These are phyloP conservation scores for Cephalotrichum gorgonifer DNA, from an alignment of 2,329 filamentous ascomycete genomes.

Conservation along the genomic window DNA sequence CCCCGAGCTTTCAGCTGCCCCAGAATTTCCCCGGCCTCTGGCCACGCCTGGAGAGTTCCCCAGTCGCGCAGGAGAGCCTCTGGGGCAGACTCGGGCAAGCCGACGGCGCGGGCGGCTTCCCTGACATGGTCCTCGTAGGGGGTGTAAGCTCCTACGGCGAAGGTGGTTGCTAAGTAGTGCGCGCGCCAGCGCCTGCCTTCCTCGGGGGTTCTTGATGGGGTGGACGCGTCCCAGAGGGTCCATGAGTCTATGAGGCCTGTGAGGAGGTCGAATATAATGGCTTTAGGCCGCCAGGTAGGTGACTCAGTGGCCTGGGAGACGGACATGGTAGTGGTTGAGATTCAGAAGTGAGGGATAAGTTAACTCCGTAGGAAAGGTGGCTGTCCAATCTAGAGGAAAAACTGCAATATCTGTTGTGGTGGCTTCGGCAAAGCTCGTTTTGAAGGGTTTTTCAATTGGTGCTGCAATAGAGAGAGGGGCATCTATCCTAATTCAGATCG, in stretches of 20 bases:
- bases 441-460: too few species aligned
- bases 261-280: slow-evolving; percentile 28
- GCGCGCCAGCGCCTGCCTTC: slow-evolving; percentile 23
- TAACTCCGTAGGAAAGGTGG: too few species aligned
- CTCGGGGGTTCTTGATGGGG: slow-evolving; percentile 12
- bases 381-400: too few species aligned
- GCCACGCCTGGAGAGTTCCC: slow-evolving; percentile 16
- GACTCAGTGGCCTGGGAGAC: background rate
- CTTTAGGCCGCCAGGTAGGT: slow-evolving; percentile 18
- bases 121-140: slow-evolving; percentile 21
- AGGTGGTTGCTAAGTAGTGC: slow-evolving; percentile 26
- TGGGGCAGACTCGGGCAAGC: slow-evolving; percentile 17
- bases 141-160: slow-evolving; percentile 19
- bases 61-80: slow-evolving; percentile 17
- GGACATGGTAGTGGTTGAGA: background rate
- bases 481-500: too few species aligned
- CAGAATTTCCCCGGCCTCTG: slow-evolving; percentile 11
- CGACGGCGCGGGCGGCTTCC: slow-evolving; percentile 18
- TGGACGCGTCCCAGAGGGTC: slow-evolving; percentile 24
- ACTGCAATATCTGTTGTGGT: too few species aligned
- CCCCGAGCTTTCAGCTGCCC: slow-evolving; percentile 14
- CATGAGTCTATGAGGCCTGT: slow-evolving; percentile 28
- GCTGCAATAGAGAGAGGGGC: too few species aligned
- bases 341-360: background rate
- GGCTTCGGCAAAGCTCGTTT: too few species aligned